These are phyloP conservation scores for Fusarium abutilonis DNA, from an alignment of 2,329 filamentous ascomycete species.

Conservation along the genomic window DNA sequence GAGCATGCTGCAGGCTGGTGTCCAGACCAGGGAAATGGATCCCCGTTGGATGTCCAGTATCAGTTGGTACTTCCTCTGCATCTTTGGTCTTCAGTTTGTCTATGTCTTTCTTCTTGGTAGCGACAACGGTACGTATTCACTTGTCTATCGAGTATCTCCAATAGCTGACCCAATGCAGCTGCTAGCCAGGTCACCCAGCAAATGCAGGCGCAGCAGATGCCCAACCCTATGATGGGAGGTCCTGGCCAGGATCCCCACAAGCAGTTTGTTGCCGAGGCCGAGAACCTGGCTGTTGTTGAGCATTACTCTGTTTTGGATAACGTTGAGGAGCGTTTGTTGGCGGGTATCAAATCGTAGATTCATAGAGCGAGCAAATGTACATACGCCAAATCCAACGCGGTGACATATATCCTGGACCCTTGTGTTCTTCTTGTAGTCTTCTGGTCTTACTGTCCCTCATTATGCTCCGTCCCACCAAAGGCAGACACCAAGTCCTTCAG, in stretches of 20 bases:
- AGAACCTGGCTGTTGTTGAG: slow-evolving; percentile 95
- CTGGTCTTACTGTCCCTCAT: slow-evolving; percentile 22
- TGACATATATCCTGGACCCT: slow-evolving; percentile 30
- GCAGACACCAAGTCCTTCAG: slow-evolving; percentile 69
- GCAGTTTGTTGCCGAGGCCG: slow-evolving; percentile 89
- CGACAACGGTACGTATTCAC: slow-evolving; percentile 80
- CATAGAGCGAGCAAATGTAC: slow-evolving; percentile 44
- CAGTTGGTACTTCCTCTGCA: slow-evolving; percentile 98
- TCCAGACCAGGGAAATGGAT: slow-evolving; percentile 94
- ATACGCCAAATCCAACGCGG: slow-evolving; percentile 42
- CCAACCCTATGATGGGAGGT: slow-evolving; percentile 78
- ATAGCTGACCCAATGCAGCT: slow-evolving; percentile 61
- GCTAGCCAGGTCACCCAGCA: slow-evolving; percentile 93
- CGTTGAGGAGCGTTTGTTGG: slow-evolving; percentile 84
- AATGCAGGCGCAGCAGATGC: slow-evolving; percentile 73
- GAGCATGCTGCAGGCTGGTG: slow-evolving; percentile 97
- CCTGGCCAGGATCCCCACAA: slow-evolving; percentile 96
- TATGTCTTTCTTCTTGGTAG: slow-evolving; percentile 97
- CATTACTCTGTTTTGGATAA: slow-evolving; percentile 92
- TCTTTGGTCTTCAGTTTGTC: slow-evolving; percentile 95
- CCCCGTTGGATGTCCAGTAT: slow-evolving; percentile 98
- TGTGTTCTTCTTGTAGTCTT: slow-evolving; percentile 9
- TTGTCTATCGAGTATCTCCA: neutral
- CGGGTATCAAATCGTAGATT: slow-evolving; percentile 56
- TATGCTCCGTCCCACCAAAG: slow-evolving; percentile 68